Conservation (phyloP, 73 alveolate species). For the Paramecium octaurelia region DNA sequence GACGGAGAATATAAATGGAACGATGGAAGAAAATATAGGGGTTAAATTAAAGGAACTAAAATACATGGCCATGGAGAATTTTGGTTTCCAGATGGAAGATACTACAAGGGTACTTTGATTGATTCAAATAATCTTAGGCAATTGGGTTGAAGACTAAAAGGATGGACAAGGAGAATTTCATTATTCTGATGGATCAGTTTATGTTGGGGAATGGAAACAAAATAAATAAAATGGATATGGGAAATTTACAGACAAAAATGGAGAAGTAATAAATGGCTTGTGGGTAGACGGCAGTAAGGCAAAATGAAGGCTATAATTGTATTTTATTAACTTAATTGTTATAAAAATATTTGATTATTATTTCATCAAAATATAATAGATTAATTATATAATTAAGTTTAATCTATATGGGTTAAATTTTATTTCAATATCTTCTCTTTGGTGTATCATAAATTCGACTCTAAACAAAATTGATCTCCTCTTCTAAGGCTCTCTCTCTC, state of each 20-base stretch:
- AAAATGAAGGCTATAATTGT: not conserved
- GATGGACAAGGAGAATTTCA: conserved; percentile 41
- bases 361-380: not conserved
- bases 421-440: not conserved
- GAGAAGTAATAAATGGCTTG: not conserved
- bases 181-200: not conserved
- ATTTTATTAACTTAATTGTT: not conserved
- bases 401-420: not conserved
- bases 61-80: conserved; percentile 72
- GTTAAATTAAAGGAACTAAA: conserved; percentile 58
- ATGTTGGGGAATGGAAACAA: conserved; percentile 13
- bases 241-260: not conserved
- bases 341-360: not conserved
- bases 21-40: conserved; percentile 60
- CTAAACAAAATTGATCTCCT: conserved; percentile 6
- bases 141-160: not conserved
- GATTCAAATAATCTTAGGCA: not conserved
- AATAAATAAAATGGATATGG: conserved; percentile 11
- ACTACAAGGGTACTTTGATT: conserved; percentile 64
- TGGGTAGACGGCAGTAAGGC: not conserved
- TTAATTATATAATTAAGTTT: not conserved
- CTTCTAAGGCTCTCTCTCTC: conserved; percentile 39
- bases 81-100: conserved; percentile 66
- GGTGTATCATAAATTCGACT: conserved; percentile 49
- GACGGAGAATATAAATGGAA: conserved; percentile 51